Evolutionary conservation across 1,284 basidiomycete species (phyloP), one percentile per base, ranked within the genome.

Genomic region (Sporisorium graminicola): DNA sequence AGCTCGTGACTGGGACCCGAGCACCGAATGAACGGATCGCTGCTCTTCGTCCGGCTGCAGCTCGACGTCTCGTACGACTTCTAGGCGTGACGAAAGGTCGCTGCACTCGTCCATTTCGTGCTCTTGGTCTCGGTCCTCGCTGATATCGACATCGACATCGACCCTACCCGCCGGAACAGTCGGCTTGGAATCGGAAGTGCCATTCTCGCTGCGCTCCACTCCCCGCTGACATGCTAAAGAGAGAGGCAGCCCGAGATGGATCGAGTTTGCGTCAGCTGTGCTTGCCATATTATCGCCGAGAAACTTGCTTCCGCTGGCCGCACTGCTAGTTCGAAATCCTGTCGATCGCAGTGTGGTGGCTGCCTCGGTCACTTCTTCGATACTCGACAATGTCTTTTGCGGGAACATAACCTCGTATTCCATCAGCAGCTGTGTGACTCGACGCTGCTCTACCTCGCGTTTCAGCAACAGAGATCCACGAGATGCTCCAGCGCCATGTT

Each of bases 401-500:
- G 68, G 68, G 33, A 71, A 71, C 55, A 71, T 35, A n/a, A 42
- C 22, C 31, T 71, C 68, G 51, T 71, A 58, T 37, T 71, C 62
- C 4, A 54, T 31, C 14, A 71, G 51, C 24, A 65, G 40, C 37
- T 57, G 24, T 5, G 31, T 24, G 1, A 49, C 26, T 14, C 33
- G 58, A 27, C 31, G 42, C 10, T 58, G 43, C n/a, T 51, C 29
- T 10, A 37, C 62, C 33, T 58, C 53, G 0, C 27, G 44, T 16
- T 42, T 27, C 27, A 40, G 5, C 35, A 49, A 12, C 2, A 69
- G 29, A 26, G 51, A 29, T 20, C 47, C 43, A 14, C 50, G 59
- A 29, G 33, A 22, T 12, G 26, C 27, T 22, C 33, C 33, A 7
- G 18, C n/a, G 6, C 9, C 18, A 8, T 29, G 27, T 18, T 29